A percentile compares a stretch with the other conserved stretches of the same genome.
phyloP scores from a whole-genome alignment of 2,329 filamentous ascomycete genomes.

The Aotearoamyces nothofagi region DNA sequence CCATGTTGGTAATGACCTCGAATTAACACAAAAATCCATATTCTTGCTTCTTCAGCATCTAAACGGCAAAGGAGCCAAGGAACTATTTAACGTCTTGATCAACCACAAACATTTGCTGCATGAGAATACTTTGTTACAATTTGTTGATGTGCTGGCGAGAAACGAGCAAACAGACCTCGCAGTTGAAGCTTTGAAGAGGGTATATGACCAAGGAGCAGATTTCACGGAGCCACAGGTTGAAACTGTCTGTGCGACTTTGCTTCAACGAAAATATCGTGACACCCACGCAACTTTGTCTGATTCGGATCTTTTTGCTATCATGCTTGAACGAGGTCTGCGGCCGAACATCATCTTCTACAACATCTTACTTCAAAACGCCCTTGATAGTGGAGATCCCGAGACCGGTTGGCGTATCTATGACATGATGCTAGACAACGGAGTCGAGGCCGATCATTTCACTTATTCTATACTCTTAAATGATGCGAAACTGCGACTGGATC shows the following conservation, averaged over 20 bases:
- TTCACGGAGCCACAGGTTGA: conserved; percentile 31
- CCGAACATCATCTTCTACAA: conserved; percentile 51
- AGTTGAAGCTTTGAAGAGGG: conserved; percentile 26
- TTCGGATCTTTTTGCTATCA: conserved; percentile 34
- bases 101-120: conserved; percentile 8
- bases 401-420: conserved; percentile 52
- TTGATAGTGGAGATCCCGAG: conserved; percentile 43
- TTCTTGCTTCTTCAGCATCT: conserved; percentile 9
- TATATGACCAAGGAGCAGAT: conserved; percentile 23
- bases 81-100: conserved; percentile 10
- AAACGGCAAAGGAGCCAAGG: conserved; percentile 2
- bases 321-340: conserved; percentile 43
- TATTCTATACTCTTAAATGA: conserved; percentile 58
- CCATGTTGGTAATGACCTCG: not conserved
- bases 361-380: conserved; percentile 55
- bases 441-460: conserved; percentile 49
- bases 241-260: conserved; percentile 42
- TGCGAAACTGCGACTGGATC: conserved; percentile 33
- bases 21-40: conserved; percentile 9
- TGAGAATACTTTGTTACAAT: conserved; percentile 13
- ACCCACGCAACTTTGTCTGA: conserved; percentile 27
- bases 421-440: conserved; percentile 40
- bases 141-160: conserved; percentile 23
- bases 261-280: conserved; percentile 22
- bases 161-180: conserved; percentile 25